phyloP scores from a whole-genome alignment of 805 yeast genomes.

The Saccharomycopsis fodiens region DNA sequence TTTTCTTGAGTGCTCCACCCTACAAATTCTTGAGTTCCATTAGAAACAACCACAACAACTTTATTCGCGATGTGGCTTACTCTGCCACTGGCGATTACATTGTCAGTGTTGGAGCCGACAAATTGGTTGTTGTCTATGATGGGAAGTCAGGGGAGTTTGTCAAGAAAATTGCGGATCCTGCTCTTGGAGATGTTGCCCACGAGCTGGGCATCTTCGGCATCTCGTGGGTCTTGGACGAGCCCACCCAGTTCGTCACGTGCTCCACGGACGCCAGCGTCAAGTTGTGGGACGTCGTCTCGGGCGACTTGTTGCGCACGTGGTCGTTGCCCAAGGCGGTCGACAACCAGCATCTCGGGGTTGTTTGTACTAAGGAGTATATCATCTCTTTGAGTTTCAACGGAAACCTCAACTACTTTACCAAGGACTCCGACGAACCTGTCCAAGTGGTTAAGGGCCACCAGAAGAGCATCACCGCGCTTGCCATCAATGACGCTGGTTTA shows the following conservation, averaged over 20 bases:
- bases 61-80: conserved; percentile 73
- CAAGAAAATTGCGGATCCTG: conserved; percentile 38
- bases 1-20: conserved; percentile 88
- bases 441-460: conserved; percentile 68
- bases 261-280: conserved; percentile 79
- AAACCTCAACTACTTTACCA: conserved; percentile 50
- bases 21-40: conserved; percentile 74
- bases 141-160: conserved; percentile 79
- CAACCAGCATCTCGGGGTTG: conserved; percentile 76
- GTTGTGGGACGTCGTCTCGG: conserved; percentile 46
- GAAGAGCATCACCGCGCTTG: conserved; percentile 61
- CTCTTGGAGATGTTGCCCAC: conserved; percentile 36
- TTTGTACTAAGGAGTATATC: conserved; percentile 50
- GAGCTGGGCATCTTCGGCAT: conserved; percentile 77
- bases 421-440: conserved; percentile 29
- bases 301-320: conserved; percentile 44
- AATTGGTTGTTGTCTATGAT: conserved; percentile 69
- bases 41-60: conserved; percentile 68
- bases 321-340: conserved; percentile 37
- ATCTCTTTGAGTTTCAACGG: conserved; percentile 70
- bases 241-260: conserved; percentile 58
- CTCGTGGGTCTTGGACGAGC: conserved; percentile 54
- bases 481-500: conserved; percentile 27
- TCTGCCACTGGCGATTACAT: conserved; percentile 73
- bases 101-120: conserved; percentile 81